These are phyloP conservation scores for Cercospora zeina DNA, from an alignment of 2,329 filamentous ascomycete species.

Conservation along the genomic window DNA sequence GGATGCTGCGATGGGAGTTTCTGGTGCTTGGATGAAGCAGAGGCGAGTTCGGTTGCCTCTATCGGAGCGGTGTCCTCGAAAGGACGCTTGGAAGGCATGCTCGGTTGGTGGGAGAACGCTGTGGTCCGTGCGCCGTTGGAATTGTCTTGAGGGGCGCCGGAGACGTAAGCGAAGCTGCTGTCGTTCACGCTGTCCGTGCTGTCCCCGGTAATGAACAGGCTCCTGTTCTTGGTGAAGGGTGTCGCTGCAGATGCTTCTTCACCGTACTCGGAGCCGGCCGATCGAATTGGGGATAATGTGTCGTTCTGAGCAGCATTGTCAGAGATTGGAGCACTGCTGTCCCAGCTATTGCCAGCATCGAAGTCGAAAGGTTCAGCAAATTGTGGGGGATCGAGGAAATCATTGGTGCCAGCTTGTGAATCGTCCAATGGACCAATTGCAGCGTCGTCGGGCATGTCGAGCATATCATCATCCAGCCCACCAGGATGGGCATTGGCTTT, in stretches of 20 bases:
- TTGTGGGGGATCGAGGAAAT: not conserved
- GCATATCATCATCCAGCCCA: conserved; percentile 28
- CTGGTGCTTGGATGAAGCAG: conserved; percentile 15
- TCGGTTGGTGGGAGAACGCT: not conserved
- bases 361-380: not conserved
- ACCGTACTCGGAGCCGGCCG: not conserved
- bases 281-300: conserved; percentile 1
- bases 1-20: not conserved
- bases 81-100: not conserved
- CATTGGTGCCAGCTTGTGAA: not conserved
- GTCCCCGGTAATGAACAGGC: conserved; percentile 18
- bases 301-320: not conserved
- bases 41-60: conserved; percentile 7
- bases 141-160: not conserved
- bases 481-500: not conserved
- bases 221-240: not conserved
- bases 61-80: conserved; percentile 10
- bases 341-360: conserved; percentile 1
- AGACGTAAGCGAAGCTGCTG: not conserved
- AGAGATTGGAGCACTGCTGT: not conserved
- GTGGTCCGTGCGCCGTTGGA: not conserved
- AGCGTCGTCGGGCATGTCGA: conserved; percentile 20
- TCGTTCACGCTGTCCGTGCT: conserved; percentile 19
- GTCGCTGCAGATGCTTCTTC: not conserved
- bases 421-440: not conserved